Evolutionary conservation across 352 stramenopile genomes (phyloP).

Genomic region (Pythium dissotocum): DNA sequence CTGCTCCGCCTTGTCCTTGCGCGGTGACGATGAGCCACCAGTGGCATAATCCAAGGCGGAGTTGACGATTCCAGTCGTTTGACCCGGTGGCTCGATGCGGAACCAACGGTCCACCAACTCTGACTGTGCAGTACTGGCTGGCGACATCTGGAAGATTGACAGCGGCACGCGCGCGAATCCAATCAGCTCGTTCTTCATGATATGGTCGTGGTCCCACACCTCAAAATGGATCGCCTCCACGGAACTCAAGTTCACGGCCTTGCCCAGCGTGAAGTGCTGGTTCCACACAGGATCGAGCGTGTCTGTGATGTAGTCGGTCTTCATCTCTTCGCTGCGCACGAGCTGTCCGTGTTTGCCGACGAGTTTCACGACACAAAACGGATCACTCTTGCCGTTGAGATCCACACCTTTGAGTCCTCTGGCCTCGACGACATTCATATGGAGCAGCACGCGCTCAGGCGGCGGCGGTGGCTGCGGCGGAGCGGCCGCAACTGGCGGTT

Average conservation of each 20-base stretch:
- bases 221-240: slow-evolving; percentile 66
- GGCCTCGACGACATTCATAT: slow-evolving; percentile 54
- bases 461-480: slow-evolving; percentile 19
- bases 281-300: slow-evolving; percentile 66
- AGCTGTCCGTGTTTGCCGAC: slow-evolving; percentile 58
- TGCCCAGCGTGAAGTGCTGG: slow-evolving; percentile 42
- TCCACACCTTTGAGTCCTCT: slow-evolving; percentile 54
- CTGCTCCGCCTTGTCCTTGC: slow-evolving; percentile 35
- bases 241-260: slow-evolving; percentile 48
- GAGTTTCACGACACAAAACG: slow-evolving; percentile 67
- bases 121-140: slow-evolving; percentile 54
- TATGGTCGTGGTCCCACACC: slow-evolving; percentile 59
- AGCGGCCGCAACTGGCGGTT: slow-evolving; percentile 5
- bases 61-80: slow-evolving; percentile 9
- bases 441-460: slow-evolving; percentile 41
- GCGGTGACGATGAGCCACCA: slow-evolving; percentile 28
- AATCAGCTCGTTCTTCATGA: slow-evolving; percentile 51
- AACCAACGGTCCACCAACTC: slow-evolving; percentile 72
- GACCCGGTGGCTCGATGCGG: slow-evolving; percentile 47
- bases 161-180: slow-evolving; percentile 61
- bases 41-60: slow-evolving; percentile 16
- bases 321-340: slow-evolving; percentile 55
- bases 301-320: slow-evolving; percentile 50
- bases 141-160: slow-evolving; percentile 62
- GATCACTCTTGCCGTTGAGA: slow-evolving; percentile 67